Percentiles rank a stretch among this genome's conserved stretches.
Evolutionary conservation across 768 basidiomycete genomes (phyloP).

Genomic region (Suillus subaureus): DNA sequence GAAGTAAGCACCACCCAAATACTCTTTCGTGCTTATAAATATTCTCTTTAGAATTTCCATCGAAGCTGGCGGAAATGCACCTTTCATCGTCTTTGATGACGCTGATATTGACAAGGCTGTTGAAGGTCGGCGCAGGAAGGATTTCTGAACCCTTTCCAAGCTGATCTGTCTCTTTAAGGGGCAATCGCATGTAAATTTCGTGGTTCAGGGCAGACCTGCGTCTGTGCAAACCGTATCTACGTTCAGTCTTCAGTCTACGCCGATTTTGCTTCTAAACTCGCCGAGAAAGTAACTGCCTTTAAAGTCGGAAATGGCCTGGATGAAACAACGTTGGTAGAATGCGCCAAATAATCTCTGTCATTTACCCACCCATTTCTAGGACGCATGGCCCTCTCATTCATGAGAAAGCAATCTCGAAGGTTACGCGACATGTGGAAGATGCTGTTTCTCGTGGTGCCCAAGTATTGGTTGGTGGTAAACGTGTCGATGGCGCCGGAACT

Average conservation of each 20-base stretch:
- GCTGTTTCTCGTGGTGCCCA: conserved; percentile 85
- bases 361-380: conserved; percentile 37
- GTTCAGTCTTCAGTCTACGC: conserved; percentile 92
- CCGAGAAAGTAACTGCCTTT: conserved; percentile 80
- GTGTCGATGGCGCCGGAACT: conserved; percentile 52
- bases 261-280: conserved; percentile 86
- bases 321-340: conserved; percentile 59
- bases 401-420: conserved; percentile 81
- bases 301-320: conserved; percentile 90
- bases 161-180: conserved; percentile 39
- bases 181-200: conserved; percentile 83
- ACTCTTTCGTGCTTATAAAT: conserved; percentile 7
- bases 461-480: conserved; percentile 84
- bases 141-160: conserved; percentile 8
- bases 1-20: conserved; percentile 53
- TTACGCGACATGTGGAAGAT: conserved; percentile 83
- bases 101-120: conserved; percentile 93
- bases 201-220: conserved; percentile 78
- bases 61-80: conserved; percentile 93
- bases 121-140: conserved; percentile 49
- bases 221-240: conserved; percentile 90
- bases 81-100: conserved; percentile 97
- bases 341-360: background rate
- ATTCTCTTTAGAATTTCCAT: conserved; percentile 53
- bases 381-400: conserved; percentile 98